These are phyloP conservation scores for Brettanomyces anomalus DNA, from an alignment of 805 yeast genomes.

Conservation along the genomic window DNA sequence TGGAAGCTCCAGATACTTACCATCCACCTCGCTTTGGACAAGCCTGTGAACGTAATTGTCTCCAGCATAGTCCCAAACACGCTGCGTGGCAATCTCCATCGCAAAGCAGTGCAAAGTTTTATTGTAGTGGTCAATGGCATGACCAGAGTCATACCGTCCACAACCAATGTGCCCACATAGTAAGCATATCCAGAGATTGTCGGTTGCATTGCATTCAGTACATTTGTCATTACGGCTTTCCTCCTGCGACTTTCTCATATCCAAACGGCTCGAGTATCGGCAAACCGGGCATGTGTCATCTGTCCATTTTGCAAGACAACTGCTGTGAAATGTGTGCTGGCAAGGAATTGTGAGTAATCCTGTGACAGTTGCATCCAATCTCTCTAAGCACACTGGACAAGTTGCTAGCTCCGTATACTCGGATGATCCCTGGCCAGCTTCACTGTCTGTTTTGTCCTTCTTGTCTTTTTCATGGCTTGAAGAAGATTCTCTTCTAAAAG, in stretches of 20 bases:
- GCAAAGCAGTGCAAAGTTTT: slow-evolving; percentile 80
- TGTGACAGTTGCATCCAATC: slow-evolving; percentile 73
- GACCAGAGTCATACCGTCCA: slow-evolving; percentile 78
- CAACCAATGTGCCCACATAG: slow-evolving; percentile 92
- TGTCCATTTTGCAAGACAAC: slow-evolving; percentile 79
- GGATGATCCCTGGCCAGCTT: background rate
- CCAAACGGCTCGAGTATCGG: slow-evolving; percentile 50
- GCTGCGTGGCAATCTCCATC: slow-evolving; percentile 74
- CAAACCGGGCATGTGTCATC: slow-evolving; percentile 91
- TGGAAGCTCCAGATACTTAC: slow-evolving; percentile 76
- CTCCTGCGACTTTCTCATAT: slow-evolving; percentile 2
- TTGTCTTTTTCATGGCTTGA: background rate
- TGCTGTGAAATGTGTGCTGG: slow-evolving; percentile 89
- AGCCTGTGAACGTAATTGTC: slow-evolving; percentile 85
- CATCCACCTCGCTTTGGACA: slow-evolving; percentile 78
- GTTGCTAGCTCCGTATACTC: slow-evolving; percentile 60
- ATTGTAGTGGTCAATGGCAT: slow-evolving; percentile 76
- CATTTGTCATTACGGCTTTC: slow-evolving; percentile 35
- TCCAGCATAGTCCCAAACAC: slow-evolving; percentile 94
- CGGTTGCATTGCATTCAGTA: slow-evolving; percentile 44
- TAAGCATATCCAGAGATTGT: slow-evolving; percentile 80
- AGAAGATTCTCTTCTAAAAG: no score
- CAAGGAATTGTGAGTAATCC: slow-evolving; percentile 86
- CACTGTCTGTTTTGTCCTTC: background rate
- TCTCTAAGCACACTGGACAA: slow-evolving; percentile 86